Conservation (phyloP, 202 grass and related monocot genomes). For the Carex arenaria region DNA sequence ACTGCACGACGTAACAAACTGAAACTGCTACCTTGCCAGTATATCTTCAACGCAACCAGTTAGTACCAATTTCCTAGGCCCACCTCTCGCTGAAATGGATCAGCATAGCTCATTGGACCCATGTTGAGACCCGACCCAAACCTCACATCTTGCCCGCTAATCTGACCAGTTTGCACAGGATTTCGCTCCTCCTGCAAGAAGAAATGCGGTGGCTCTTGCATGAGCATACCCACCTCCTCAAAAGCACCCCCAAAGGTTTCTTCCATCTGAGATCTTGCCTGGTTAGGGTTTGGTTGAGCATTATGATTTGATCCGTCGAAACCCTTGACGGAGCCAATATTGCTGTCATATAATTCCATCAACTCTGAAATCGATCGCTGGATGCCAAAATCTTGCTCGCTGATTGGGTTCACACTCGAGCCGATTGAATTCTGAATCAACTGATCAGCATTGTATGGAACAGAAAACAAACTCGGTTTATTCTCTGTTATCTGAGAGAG, state of each 20-base stretch:
- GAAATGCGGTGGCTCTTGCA: constrained; percentile 8
- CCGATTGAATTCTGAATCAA: constrained; percentile 23
- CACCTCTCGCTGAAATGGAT: constrained; percentile 20
- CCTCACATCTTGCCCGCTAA: constrained; percentile 10
- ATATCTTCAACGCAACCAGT: not conserved
- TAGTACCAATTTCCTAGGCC: constrained; percentile 17
- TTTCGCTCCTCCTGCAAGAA: constrained; percentile 5
- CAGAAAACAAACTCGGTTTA: constrained; percentile 27
- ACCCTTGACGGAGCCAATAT: constrained; percentile 26
- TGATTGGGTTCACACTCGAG: constrained; percentile 13
- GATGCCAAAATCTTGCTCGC: constrained; percentile 29
- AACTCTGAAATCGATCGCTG: constrained; percentile 64
- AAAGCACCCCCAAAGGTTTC: constrained; percentile 19
- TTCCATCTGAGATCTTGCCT: not conserved
- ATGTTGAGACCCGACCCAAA: constrained; percentile 3
- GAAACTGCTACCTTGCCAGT: not conserved
- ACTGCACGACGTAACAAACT: not conserved
- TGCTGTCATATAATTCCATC: constrained; percentile 64
- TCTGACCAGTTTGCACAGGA: not conserved
- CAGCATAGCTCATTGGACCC: not conserved
- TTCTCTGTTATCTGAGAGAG: constrained; percentile 25
- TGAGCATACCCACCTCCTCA: constrained; percentile 21
- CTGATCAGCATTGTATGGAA: constrained; percentile 20
- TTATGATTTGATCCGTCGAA: constrained; percentile 2
- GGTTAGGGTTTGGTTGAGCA: not conserved